Conservation (phyloP, 2,329 filamentous ascomycete genomes). For the Cercospora beticola region DNA sequence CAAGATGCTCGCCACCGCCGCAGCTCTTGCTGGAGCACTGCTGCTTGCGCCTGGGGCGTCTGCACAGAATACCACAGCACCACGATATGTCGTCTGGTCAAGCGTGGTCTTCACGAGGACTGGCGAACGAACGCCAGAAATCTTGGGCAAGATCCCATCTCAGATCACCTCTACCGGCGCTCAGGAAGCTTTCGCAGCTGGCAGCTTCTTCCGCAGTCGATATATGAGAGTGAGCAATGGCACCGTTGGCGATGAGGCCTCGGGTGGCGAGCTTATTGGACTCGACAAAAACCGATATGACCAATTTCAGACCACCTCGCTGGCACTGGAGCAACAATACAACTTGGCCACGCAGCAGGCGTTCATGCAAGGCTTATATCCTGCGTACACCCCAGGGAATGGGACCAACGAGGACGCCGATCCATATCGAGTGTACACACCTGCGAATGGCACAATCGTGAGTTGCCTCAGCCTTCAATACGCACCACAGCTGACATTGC, state of each 20-base stretch:
- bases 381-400: conserved; percentile 43
- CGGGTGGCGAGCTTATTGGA: conserved; percentile 44
- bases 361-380: conserved; percentile 63
- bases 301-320: conserved; percentile 49
- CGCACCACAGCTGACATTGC: neutral
- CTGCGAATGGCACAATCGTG: conserved; percentile 49
- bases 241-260: conserved; percentile 21
- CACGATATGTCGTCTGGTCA: conserved; percentile 43
- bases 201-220: conserved; percentile 52
- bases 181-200: conserved; percentile 53
- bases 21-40: conserved; percentile 22
- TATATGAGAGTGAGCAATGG: conserved; percentile 46
- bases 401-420: conserved; percentile 33
- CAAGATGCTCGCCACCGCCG: conserved; percentile 27
- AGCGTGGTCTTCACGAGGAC: conserved; percentile 56
- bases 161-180: conserved; percentile 56
- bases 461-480: neutral
- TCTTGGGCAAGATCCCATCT: conserved; percentile 36
- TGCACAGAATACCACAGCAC: conserved; percentile 10
- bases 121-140: conserved; percentile 56
- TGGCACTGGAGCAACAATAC: conserved; percentile 50
- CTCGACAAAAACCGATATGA: conserved; percentile 47
- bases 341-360: conserved; percentile 57
- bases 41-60: conserved; percentile 23
- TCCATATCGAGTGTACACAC: conserved; percentile 41